A percentile compares a stretch with the other conserved stretches of the same genome.
Evolutionary conservation across 2,329 filamentous ascomycete genomes (phyloP).

Genomic region (Xylariales sp.): DNA sequence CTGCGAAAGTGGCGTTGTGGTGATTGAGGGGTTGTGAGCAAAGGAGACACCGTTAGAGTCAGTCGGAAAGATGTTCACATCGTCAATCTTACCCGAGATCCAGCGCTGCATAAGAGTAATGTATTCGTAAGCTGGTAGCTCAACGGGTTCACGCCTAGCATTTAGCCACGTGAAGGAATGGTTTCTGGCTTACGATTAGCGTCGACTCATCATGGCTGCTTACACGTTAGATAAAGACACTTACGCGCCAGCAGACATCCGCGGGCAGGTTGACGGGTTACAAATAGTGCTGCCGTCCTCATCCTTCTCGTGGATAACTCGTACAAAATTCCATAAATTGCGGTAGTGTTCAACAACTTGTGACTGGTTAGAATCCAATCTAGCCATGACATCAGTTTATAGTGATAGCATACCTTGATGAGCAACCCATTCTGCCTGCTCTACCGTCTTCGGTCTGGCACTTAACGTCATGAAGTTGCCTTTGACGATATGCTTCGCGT

Average conservation of each 20-base stretch:
- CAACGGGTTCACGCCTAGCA: constrained; percentile 85
- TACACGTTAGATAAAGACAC: constrained; percentile 53
- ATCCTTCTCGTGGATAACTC: constrained; percentile 88
- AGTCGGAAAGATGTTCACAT: constrained; percentile 89
- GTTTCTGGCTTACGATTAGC: constrained; percentile 63
- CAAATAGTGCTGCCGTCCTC: constrained; percentile 82
- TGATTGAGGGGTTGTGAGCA: constrained; percentile 70
- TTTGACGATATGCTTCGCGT: constrained; percentile 90
- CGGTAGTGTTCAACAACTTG: constrained; percentile 93
- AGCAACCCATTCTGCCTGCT: constrained; percentile 94
- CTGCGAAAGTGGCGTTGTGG: constrained; percentile 69
- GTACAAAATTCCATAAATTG: constrained; percentile 87
- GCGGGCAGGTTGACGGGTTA: constrained; percentile 84
- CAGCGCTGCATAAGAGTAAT: constrained; percentile 96
- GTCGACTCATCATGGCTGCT: not conserved
- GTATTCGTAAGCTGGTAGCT: constrained; percentile 92
- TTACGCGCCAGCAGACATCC: constrained; percentile 94
- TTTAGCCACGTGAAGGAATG: constrained; percentile 98
- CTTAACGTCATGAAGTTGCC: constrained; percentile 98
- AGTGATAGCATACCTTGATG: constrained; percentile 78
- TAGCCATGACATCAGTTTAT: not conserved
- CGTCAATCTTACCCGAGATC: constrained; percentile 96
- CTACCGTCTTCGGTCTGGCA: constrained; percentile 90
- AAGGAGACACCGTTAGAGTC: constrained; percentile 78
- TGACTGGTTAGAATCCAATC: constrained; percentile 35